Evolutionary conservation across 2,329 filamentous ascomycete species (phyloP).

Genomic region (Diplodia scrobiculata): DNA sequence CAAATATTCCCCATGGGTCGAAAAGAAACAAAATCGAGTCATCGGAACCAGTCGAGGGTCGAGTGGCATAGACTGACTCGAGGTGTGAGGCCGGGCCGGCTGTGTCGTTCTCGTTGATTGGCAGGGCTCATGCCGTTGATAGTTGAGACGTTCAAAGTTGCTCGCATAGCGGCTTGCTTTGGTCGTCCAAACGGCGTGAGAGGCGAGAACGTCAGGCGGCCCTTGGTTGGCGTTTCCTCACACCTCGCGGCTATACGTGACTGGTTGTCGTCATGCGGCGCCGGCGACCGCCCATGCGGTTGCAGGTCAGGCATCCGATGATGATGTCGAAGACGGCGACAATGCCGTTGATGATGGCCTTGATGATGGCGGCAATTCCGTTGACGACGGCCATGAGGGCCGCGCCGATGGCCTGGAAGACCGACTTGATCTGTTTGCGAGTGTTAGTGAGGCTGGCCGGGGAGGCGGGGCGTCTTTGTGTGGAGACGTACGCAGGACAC

Average conservation of each 20-base stretch:
- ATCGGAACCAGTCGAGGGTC: neutral
- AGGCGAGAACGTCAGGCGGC: neutral
- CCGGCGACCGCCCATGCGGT: constrained; percentile 47
- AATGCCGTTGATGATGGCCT: constrained; percentile 54
- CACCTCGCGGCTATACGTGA: constrained; percentile 30
- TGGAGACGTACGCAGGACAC: constrained; percentile 72
- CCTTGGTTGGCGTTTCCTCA: constrained; percentile 16
- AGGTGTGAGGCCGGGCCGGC: constrained; percentile 19
- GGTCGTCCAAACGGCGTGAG: neutral
- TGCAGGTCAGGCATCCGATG: constrained; percentile 55
- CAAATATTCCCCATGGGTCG: neutral
- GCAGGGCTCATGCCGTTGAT: neutral
- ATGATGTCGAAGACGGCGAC: constrained; percentile 54
- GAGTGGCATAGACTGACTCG: neutral
- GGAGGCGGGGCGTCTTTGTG: neutral
- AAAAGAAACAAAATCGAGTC: neutral
- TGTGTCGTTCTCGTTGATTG: neutral
- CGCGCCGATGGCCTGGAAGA: constrained; percentile 52
- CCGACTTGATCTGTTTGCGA: constrained; percentile 42
- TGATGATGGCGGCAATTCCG: constrained; percentile 50
- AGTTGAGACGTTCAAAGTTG: neutral
- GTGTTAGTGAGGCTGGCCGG: constrained; percentile 33
- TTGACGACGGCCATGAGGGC: constrained; percentile 53
- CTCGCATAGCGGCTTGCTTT: too few relatives aligned
- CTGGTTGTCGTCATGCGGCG: constrained; percentile 40